Percentiles rank a stretch among this genome's conserved stretches.
Conservation (phyloP, 768 basidiomycete genomes). For the Amanita fuliginea region DNA sequence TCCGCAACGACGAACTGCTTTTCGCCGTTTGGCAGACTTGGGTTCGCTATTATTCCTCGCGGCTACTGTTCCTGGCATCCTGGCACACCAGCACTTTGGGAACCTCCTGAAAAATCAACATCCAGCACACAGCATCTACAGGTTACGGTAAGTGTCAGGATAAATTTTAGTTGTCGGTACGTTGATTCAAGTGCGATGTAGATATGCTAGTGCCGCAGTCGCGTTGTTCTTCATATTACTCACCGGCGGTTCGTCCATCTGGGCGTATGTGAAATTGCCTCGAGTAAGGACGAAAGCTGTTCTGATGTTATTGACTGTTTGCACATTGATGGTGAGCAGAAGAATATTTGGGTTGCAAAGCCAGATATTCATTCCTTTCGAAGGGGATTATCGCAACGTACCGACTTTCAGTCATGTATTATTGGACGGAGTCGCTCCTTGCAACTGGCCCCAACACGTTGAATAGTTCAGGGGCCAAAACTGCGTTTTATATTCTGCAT, state of each 20-base stretch:
- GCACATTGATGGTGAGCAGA: slow-evolving; percentile 20
- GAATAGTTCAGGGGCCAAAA: slow-evolving; percentile 25
- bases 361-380: neutral
- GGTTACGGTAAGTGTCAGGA: neutral
- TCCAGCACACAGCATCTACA: slow-evolving; percentile 12
- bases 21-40: slow-evolving; percentile 19
- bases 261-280: slow-evolving; percentile 16
- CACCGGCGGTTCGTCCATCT: slow-evolving; percentile 6
- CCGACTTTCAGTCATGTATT: slow-evolving; percentile 27
- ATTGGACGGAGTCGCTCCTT: slow-evolving; percentile 21
- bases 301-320: slow-evolving; percentile 12
- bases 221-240: slow-evolving; percentile 7
- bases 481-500: slow-evolving; percentile 28
- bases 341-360: neutral
- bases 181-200: neutral
- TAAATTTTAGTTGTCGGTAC: neutral
- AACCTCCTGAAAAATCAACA: slow-evolving; percentile 10
- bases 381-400: slow-evolving; percentile 25
- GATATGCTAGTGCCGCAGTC: slow-evolving; percentile 13
- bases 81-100: slow-evolving; percentile 17
- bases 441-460: slow-evolving; percentile 19
- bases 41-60: slow-evolving; percentile 18
- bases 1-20: slow-evolving; percentile 15
- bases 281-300: slow-evolving; percentile 16
- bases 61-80: slow-evolving; percentile 18